phyloP scores from a whole-genome alignment of 176 grass and related monocot species.

The Themeda triandra region DNA sequence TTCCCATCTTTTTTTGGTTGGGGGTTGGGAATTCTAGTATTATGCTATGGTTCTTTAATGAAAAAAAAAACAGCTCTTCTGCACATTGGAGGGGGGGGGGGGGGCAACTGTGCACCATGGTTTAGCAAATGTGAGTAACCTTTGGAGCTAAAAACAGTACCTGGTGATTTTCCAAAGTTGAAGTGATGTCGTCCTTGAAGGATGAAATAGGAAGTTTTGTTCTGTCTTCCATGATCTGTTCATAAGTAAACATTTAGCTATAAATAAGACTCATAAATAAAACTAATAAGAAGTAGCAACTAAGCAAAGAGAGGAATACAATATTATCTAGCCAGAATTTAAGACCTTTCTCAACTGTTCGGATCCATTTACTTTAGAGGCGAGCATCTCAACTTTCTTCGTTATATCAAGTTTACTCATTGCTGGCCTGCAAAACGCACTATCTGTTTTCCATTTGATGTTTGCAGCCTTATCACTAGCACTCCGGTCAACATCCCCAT shows the following conservation, averaged over 20 bases:
- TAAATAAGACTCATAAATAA: constrained; percentile 28
- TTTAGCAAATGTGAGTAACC: constrained; percentile 14
- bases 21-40: background rate
- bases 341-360: constrained; percentile 70
- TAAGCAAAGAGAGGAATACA: constrained; percentile 12
- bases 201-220: constrained; percentile 94
- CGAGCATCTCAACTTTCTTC: constrained; percentile 68
- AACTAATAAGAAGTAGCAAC: background rate
- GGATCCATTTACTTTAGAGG: constrained; percentile 56
- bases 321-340: constrained; percentile 34
- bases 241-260: constrained; percentile 34
- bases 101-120: too few species aligned
- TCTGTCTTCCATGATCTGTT: constrained; percentile 71
- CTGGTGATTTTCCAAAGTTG: constrained; percentile 77
- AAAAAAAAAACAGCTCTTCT: background rate
- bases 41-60: background rate
- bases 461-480: constrained; percentile 44
- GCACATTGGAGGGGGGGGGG: background rate
- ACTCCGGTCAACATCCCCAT: constrained; percentile 36
- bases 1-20: background rate
- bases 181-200: constrained; percentile 76
- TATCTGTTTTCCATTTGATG: constrained; percentile 51
- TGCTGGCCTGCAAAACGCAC: constrained; percentile 64
- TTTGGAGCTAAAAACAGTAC: constrained; percentile 40
- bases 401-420: constrained; percentile 56